These are phyloP conservation scores for Albizia julibrissin DNA, from an alignment of 306 rosid species.

Conservation along the genomic window DNA sequence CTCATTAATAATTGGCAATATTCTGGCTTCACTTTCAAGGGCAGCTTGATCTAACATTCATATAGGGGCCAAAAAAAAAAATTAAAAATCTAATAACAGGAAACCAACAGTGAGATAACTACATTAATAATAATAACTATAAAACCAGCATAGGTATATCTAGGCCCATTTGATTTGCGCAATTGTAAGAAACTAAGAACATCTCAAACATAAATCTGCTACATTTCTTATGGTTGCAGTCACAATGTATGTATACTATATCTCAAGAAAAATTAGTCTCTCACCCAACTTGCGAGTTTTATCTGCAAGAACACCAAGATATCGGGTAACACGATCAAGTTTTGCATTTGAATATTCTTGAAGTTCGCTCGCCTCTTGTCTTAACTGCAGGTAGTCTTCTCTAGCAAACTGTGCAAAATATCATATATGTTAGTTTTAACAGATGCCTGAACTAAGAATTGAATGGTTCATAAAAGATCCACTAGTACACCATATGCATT, in stretches of 20 bases:
- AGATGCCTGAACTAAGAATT: conserved; percentile 29
- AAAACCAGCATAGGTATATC: conserved; percentile 9
- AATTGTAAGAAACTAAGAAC: conserved; percentile 25
- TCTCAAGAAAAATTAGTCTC: conserved; percentile 24
- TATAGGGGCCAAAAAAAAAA: conserved; percentile 25
- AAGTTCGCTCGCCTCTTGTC: conserved; percentile 93
- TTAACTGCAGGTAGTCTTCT: conserved; percentile 80
- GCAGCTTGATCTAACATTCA: conserved; percentile 75
- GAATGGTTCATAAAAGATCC: conserved; percentile 8
- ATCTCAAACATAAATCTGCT: conserved; percentile 21
- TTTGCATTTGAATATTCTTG: conserved; percentile 92
- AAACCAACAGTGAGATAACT: conserved; percentile 23
- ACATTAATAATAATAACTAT: not conserved
- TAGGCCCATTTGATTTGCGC: not conserved
- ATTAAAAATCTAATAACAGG: conserved; percentile 28
- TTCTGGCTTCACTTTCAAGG: conserved; percentile 83
- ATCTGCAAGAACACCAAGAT: conserved; percentile 93
- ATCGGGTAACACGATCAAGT: conserved; percentile 88
- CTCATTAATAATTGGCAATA: conserved; percentile 83
- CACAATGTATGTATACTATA: not conserved
- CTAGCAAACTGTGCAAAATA: conserved; percentile 75
- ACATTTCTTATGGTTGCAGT: conserved; percentile 13
- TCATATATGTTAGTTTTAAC: conserved; percentile 32
- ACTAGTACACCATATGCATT: conserved; percentile 22
- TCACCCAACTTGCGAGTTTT: conserved; percentile 80